phyloP scores from a whole-genome alignment of 2,329 filamentous ascomycete species.

The Aspergillus sp. region DNA sequence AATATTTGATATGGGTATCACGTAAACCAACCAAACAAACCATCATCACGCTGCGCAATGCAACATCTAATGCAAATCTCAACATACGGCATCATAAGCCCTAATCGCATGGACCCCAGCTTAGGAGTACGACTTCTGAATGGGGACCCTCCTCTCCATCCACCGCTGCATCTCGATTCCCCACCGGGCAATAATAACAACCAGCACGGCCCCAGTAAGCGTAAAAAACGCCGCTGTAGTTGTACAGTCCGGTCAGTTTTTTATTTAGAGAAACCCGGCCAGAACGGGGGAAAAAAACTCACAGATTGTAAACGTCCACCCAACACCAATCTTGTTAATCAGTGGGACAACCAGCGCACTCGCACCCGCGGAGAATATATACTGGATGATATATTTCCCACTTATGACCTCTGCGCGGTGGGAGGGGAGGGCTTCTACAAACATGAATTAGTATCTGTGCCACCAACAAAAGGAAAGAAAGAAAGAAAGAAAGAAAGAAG shows the following conservation, averaged over 20 bases:
- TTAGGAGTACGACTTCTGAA: conserved; percentile 9
- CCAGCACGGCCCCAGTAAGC: conserved; percentile 27
- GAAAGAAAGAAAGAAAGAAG: not conserved
- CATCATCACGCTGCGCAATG: too few relatives aligned
- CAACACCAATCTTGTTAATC: conserved; percentile 70
- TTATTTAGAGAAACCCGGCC: too few relatives aligned
- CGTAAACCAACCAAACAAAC: not conserved
- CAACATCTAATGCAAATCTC: not conserved
- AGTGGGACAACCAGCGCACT: conserved; percentile 72
- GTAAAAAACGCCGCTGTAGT: conserved; percentile 28
- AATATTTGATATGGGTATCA: not conserved
- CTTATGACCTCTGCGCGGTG: conserved; percentile 71
- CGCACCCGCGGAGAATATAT: conserved; percentile 69
- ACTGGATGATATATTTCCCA: conserved; percentile 76
- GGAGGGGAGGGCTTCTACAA: conserved; percentile 43
- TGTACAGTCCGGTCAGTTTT: not conserved
- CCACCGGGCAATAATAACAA: conserved; percentile 30
- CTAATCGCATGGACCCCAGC: not conserved
- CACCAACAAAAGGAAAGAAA: conserved; percentile 11
- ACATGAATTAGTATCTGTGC: conserved; percentile 45
- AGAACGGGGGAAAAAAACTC: conserved; percentile 25
- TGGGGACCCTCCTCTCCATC: conserved; percentile 26
- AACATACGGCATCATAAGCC: not conserved
- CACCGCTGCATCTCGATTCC: conserved; percentile 36
- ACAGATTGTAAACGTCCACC: conserved; percentile 75